These are phyloP conservation scores for Candida gorgasii DNA, from an alignment of 805 yeast species.

Conservation along the genomic window DNA sequence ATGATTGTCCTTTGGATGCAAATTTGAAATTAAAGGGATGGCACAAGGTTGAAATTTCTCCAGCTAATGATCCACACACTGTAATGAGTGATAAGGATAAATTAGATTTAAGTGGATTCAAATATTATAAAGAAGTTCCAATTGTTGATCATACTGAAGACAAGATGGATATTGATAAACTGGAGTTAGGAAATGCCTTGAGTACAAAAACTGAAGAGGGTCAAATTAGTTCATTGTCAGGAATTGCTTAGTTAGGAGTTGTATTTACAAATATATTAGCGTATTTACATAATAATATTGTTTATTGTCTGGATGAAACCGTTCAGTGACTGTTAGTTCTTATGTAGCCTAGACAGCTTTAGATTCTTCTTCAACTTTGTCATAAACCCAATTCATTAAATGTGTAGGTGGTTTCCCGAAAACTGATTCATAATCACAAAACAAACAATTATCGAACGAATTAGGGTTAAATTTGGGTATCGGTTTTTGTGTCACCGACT, in stretches of 20 bases:
- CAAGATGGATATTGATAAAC: slow-evolving; percentile 10
- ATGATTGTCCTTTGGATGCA: slow-evolving; percentile 3
- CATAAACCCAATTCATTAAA: slow-evolving; percentile 52
- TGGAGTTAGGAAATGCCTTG: slow-evolving; percentile 19
- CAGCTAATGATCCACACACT: not conserved
- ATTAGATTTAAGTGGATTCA: slow-evolving; percentile 42
- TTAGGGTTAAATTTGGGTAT: slow-evolving; percentile 13
- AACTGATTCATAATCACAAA: slow-evolving; percentile 54
- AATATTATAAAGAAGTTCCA: slow-evolving; percentile 28
- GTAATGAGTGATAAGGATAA: slow-evolving; percentile 35
- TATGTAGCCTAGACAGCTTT: no score
- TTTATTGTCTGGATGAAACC: no score
- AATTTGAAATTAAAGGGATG: slow-evolving; percentile 35
- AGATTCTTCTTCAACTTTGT: slow-evolving; percentile 26
- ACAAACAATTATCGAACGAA: slow-evolving; percentile 33
- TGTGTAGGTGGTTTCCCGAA: slow-evolving; percentile 52
- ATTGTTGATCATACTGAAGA: slow-evolving; percentile 14
- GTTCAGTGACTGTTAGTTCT: no score
- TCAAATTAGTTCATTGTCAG: slow-evolving; percentile 17
- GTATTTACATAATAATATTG: not conserved
- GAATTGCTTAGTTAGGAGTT: slow-evolving; percentile 10
- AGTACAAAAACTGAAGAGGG: slow-evolving; percentile 13
- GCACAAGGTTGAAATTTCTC: slow-evolving; percentile 28
- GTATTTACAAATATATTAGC: no score
- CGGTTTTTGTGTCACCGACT: slow-evolving; percentile 8